These are phyloP conservation scores for Nepenthes alata DNA, from an alignment of 179 eudicot species.

Conservation along the genomic window DNA sequence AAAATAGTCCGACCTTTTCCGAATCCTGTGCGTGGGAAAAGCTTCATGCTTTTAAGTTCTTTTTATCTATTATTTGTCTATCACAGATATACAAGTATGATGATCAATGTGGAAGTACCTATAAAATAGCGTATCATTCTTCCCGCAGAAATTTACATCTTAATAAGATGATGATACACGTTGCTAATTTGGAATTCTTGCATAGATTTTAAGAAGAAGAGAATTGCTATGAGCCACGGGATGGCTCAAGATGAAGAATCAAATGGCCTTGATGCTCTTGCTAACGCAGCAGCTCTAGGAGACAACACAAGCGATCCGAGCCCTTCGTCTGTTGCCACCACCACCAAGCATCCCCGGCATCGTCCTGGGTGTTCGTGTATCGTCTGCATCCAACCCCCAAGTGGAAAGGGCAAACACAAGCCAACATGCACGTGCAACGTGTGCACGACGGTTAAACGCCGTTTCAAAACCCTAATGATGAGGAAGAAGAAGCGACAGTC, in stretches of 20 bases:
- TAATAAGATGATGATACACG: background rate
- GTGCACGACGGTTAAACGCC: slow-evolving; percentile 81
- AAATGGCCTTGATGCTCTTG: slow-evolving; percentile 70
- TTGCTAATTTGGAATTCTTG: background rate
- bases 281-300: slow-evolving; percentile 68
- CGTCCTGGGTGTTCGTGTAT: slow-evolving; percentile 93
- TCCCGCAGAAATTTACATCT: background rate
- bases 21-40: too few species aligned
- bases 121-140: background rate
- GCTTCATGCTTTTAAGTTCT: too few species aligned
- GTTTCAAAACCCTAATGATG: slow-evolving; percentile 80
- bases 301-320: slow-evolving; percentile 34
- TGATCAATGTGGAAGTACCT: background rate
- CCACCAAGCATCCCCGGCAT: slow-evolving; percentile 94
- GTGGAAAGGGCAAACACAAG: slow-evolving; percentile 85
- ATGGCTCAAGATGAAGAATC: slow-evolving; percentile 35
- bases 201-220: slow-evolving; percentile 49
- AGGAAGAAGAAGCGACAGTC: slow-evolving; percentile 68
- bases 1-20: too few species aligned
- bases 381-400: slow-evolving; percentile 97
- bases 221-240: slow-evolving; percentile 19
- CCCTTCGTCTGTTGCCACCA: slow-evolving; percentile 49
- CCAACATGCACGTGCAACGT: slow-evolving; percentile 75
- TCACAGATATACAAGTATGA: too few species aligned
- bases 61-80: too few species aligned